A percentile compares a stretch with the other conserved stretches of the same genome.
phyloP scores from a whole-genome alignment of 108 stramenopile species.

The Cyclotella sp. region DNA sequence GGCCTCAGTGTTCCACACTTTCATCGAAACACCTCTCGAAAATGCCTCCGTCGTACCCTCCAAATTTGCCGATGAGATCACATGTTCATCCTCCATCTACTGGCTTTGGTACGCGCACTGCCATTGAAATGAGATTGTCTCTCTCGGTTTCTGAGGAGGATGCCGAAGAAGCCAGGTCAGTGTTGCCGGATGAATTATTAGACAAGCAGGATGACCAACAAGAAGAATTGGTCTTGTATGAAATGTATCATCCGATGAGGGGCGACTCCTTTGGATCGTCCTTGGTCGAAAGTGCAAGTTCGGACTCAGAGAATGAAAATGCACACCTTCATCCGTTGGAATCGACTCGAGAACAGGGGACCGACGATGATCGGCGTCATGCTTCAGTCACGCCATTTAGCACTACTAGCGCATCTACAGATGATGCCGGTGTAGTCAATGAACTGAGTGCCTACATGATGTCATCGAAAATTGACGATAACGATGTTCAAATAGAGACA shows the following conservation, averaged over 20 bases:
- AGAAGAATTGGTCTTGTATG: neutral
- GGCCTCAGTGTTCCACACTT: neutral
- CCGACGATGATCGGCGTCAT: neutral
- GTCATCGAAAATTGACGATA: neutral
- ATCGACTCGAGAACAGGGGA: no score
- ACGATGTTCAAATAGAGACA: neutral
- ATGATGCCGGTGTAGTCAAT: conserved; percentile 21
- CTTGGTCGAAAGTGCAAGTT: conserved; percentile 25
- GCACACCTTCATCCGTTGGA: neutral
- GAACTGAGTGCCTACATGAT: conserved; percentile 26
- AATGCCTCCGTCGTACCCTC: neutral
- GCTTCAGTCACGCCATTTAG: conserved; percentile 5
- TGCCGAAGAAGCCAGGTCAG: neutral
- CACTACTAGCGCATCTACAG: conserved; percentile 5
- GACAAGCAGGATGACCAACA: neutral
- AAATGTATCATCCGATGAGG: neutral
- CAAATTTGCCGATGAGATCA: conserved; percentile 15
- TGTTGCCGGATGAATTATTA: neutral
- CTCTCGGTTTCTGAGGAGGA: conserved; percentile 21
- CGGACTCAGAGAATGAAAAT: neutral
- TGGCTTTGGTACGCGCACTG: neutral
- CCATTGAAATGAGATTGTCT: conserved; percentile 16
- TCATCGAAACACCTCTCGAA: neutral
- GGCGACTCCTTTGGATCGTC: conserved; percentile 13
- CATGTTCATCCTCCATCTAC: conserved; percentile 8